Conservation (phyloP, 352 stramenopile species). For the Phytophthora constricta region DNA sequence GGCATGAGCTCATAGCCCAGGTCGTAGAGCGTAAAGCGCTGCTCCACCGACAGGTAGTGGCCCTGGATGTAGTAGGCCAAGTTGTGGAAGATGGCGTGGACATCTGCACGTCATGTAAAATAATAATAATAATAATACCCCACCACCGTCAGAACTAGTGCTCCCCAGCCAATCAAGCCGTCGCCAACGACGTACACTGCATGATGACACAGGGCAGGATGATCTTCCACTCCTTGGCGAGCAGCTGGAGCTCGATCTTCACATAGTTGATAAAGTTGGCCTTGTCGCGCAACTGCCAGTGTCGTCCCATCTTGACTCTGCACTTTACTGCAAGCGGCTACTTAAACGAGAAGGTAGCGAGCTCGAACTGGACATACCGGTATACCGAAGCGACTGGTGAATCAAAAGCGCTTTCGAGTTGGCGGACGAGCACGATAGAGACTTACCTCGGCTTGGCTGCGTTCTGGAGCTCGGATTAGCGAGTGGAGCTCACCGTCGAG, state of each 20-base stretch:
- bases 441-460: slow-evolving; percentile 19
- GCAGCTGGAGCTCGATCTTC: slow-evolving; percentile 65
- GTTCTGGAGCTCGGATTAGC: slow-evolving; percentile 20
- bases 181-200: slow-evolving; percentile 59
- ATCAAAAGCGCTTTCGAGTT: too few species aligned
- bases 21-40: slow-evolving; percentile 81
- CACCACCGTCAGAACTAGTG: not conserved
- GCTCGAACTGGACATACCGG: slow-evolving; percentile 16
- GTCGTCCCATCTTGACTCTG: slow-evolving; percentile 47
- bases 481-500: slow-evolving; percentile 6
- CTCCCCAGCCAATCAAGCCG: not conserved
- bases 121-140: not conserved
- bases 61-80: slow-evolving; percentile 86
- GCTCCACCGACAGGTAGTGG: slow-evolving; percentile 62
- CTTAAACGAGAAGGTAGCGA: slow-evolving; percentile 6
- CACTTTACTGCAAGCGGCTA: too few species aligned
- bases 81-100: slow-evolving; percentile 88
- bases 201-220: slow-evolving; percentile 82
- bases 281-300: slow-evolving; percentile 58
- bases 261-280: slow-evolving; percentile 70
- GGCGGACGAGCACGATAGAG: too few species aligned
- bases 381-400: too few species aligned
- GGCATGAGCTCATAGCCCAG: slow-evolving; percentile 78
- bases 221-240: slow-evolving; percentile 75
- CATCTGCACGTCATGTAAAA: slow-evolving; percentile 47